phyloP scores from a whole-genome alignment of 148 eudicot genomes.

The Spergularia marina region DNA sequence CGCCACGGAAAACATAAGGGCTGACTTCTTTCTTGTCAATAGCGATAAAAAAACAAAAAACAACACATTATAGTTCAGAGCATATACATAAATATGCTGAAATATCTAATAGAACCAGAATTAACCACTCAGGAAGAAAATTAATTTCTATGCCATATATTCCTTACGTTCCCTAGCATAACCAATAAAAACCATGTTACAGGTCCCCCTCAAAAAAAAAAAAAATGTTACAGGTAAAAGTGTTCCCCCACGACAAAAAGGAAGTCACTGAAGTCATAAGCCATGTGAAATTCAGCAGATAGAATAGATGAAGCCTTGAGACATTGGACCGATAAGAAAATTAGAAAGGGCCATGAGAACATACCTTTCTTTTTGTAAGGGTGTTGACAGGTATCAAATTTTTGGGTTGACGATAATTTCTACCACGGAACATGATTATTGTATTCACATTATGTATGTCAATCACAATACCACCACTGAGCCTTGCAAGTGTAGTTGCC shows the following conservation, averaged over 20 bases:
- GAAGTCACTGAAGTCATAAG: neutral
- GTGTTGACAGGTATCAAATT: slow-evolving; percentile 92
- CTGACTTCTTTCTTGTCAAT: slow-evolving; percentile 85
- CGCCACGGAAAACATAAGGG: slow-evolving; percentile 81
- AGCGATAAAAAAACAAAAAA: slow-evolving; percentile 66
- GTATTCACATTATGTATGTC: slow-evolving; percentile 94
- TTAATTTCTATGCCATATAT: neutral
- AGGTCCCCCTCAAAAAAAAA: too few relatives aligned
- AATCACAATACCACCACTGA: slow-evolving; percentile 94
- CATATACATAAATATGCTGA: neutral
- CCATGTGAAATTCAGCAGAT: neutral
- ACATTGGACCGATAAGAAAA: neutral
- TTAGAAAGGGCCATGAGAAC: slow-evolving; percentile 9
- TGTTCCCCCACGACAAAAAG: neutral
- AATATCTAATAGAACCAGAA: too few relatives aligned
- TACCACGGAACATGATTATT: slow-evolving; percentile 93
- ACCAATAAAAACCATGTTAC: too few relatives aligned
- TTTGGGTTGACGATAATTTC: slow-evolving; percentile 96
- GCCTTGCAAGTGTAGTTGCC: slow-evolving; percentile 86
- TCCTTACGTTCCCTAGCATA: too few relatives aligned
- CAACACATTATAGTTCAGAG: neutral
- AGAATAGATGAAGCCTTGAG: neutral
- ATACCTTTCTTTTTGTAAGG: slow-evolving; percentile 91
- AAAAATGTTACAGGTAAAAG: too few relatives aligned
- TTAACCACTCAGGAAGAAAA: neutral